Conservation (phyloP, 805 yeast species). For the Babjeviella inositovora region DNA sequence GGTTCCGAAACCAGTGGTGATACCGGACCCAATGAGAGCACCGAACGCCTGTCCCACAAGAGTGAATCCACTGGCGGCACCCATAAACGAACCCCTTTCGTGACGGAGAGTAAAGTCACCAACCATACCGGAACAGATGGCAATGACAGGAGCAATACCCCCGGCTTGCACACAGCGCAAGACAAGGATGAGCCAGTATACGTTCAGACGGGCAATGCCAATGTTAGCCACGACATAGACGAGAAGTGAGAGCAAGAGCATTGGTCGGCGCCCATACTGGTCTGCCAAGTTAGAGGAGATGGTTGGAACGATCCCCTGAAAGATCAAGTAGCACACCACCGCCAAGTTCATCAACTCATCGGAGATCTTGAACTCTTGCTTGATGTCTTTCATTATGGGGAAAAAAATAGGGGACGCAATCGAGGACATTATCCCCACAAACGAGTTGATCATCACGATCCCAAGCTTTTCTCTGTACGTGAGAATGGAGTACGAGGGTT, state of each 20-base stretch:
- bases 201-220: conserved; percentile 44
- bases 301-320: conserved; percentile 69
- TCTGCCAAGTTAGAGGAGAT: conserved; percentile 59
- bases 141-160: conserved; percentile 62
- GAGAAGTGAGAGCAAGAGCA: conserved; percentile 33
- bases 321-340: conserved; percentile 58
- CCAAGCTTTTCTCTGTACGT: conserved; percentile 18
- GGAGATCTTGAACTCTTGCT: conserved; percentile 32
- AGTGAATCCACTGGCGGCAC: conserved; percentile 46
- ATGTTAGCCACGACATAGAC: conserved; percentile 46
- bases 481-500: conserved; percentile 26
- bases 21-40: conserved; percentile 48
- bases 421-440: conserved; percentile 50
- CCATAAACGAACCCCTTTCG: conserved; percentile 59
- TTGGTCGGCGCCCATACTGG: conserved; percentile 55
- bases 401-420: conserved; percentile 66
- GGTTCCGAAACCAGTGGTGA: conserved; percentile 9
- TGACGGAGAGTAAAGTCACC: conserved; percentile 57
- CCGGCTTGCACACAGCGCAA: conserved; percentile 66
- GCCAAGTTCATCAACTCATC: conserved; percentile 50
- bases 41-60: conserved; percentile 68
- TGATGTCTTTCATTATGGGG: conserved; percentile 54
- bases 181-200: conserved; percentile 45
- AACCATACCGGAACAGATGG: conserved; percentile 52
- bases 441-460: conserved; percentile 20